Evolutionary conservation across 2,329 filamentous ascomycete species (phyloP).

Genomic region (Colletotrichum phormii): DNA sequence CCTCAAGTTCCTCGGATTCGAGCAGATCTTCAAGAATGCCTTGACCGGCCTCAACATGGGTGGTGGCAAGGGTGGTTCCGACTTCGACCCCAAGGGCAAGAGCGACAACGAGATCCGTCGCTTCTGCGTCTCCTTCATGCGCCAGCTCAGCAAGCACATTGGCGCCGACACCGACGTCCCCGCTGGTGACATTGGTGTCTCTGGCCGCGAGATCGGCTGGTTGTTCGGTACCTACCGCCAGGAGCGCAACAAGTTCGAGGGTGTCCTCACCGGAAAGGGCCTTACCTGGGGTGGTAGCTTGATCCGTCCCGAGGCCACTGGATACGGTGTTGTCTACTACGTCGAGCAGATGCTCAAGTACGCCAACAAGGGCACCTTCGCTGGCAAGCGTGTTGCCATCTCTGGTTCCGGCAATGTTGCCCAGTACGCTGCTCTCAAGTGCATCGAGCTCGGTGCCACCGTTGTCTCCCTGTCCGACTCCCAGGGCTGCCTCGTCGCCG

Average conservation of each 20-base stretch:
- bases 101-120: slow-evolving; percentile 96
- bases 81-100: slow-evolving; percentile 99
- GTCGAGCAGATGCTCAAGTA: slow-evolving; percentile 95
- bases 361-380: slow-evolving; percentile 86
- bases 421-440: slow-evolving; percentile 96
- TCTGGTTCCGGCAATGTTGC: slow-evolving; percentile 98
- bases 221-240: slow-evolving; percentile 95
- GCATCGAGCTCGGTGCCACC: slow-evolving; percentile 92
- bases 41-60: slow-evolving; percentile 95
- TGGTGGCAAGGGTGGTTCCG: slow-evolving; percentile 96
- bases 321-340: slow-evolving; percentile 97
- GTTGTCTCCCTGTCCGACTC: slow-evolving; percentile 96
- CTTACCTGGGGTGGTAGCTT: slow-evolving; percentile 91
- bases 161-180: slow-evolving; percentile 96
- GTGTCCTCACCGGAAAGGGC: slow-evolving; percentile 96
- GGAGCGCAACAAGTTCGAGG: slow-evolving; percentile 91
- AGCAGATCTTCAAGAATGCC: slow-evolving; percentile 99
- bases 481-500: slow-evolving; percentile 84
- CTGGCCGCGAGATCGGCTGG: slow-evolving; percentile 91
- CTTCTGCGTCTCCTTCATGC: slow-evolving; percentile 98
- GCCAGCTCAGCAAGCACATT: slow-evolving; percentile 94
- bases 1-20: slow-evolving; percentile 98
- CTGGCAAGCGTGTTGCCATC: slow-evolving; percentile 93
- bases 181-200: slow-evolving; percentile 96
- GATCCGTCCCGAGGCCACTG: slow-evolving; percentile 96